Percentiles rank a stretch among this genome's conserved stretches.
phyloP scores from a whole-genome alignment of 176 grass and related monocot species.

The Chloris gayana region DNA sequence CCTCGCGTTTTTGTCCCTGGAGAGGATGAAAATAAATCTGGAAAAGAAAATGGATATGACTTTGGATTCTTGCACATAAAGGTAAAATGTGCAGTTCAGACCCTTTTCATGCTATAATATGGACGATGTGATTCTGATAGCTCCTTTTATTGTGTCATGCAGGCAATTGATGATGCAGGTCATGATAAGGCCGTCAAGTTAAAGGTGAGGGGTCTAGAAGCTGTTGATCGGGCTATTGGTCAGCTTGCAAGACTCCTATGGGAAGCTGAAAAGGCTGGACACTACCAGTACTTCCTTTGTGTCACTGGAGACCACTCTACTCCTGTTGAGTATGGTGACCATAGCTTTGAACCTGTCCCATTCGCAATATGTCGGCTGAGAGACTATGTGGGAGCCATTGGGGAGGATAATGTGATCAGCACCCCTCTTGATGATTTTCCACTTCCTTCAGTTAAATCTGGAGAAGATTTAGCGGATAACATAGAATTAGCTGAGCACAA shows the following conservation, averaged over 20 bases:
- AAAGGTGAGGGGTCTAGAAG: slow-evolving; percentile 82
- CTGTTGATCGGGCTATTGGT: slow-evolving; percentile 78
- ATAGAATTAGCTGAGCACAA: slow-evolving; percentile 19
- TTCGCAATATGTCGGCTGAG: slow-evolving; percentile 69
- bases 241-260: slow-evolving; percentile 82
- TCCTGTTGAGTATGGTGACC: slow-evolving; percentile 91
- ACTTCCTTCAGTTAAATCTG: slow-evolving; percentile 60
- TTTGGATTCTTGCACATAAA: slow-evolving; percentile 97
- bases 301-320: slow-evolving; percentile 96
- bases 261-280: slow-evolving; percentile 74
- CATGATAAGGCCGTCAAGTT: slow-evolving; percentile 92
- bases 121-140: slow-evolving; percentile 18
- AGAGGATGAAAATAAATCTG: slow-evolving; percentile 71
- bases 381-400: slow-evolving; percentile 66
- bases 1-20: slow-evolving; percentile 83
- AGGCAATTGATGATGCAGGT: slow-evolving; percentile 95
- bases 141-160: slow-evolving; percentile 18
- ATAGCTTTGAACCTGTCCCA: slow-evolving; percentile 87
- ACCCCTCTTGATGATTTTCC: slow-evolving; percentile 68
- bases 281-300: slow-evolving; percentile 73
- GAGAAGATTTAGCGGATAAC: slow-evolving; percentile 51
- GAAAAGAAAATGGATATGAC: slow-evolving; percentile 76
- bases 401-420: slow-evolving; percentile 61
- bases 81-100: slow-evolving; percentile 45
- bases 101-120: not conserved